Evolutionary conservation across 768 basidiomycete species (phyloP), one percentile per base, ranked within the genome.

Genomic region (Mycena capillaripes): DNA sequence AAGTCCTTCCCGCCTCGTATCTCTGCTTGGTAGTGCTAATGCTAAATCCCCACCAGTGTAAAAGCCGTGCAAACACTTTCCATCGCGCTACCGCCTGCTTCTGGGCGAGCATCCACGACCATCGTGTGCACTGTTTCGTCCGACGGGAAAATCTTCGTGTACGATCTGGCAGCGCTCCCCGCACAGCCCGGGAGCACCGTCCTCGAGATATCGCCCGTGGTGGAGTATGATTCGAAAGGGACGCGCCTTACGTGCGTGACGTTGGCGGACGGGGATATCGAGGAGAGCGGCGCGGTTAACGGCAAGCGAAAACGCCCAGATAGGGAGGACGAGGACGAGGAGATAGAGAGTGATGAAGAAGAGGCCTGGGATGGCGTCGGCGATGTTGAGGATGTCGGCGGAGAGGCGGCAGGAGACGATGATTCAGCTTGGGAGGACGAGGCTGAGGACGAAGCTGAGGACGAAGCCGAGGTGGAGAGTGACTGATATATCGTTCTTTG

Each of bases 121-220:
- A 83, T 94, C 27, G 88, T 90, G 4, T 89, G 91, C 73, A 94
- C 96, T 3, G 91, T 90, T 19, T 98, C 97, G 0, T 98, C 97
- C 0, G 98, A 99, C 70, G 98, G 98, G 9, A 90, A 90, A 69
- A 89, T 97, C 66, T 89, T 91, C 73, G 78, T 97, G 23, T 96
- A 92, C 80, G 92, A 97, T 79, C 82, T 96, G 66, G 86, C 87
- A 2, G 77, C 81, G 8, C 76, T 93, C 4, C 86, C 90, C 27
- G 72, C 75, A 2, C 12, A 56, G 19, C 29, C 61, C 42, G 46
- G 76, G 21, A 73, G 74, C 55, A 74, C 66, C 29, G 71, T 79
- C 48, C 77, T 79, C 21, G 80, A 87, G 50, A 83, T 95, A 25
- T 78, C 82, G 23, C 91, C 96, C 0, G 83, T 91, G 2, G 88